Conservation (phyloP, 2,329 filamentous ascomycete species). For the Stagonosporopsis cucurbitacearum region DNA sequence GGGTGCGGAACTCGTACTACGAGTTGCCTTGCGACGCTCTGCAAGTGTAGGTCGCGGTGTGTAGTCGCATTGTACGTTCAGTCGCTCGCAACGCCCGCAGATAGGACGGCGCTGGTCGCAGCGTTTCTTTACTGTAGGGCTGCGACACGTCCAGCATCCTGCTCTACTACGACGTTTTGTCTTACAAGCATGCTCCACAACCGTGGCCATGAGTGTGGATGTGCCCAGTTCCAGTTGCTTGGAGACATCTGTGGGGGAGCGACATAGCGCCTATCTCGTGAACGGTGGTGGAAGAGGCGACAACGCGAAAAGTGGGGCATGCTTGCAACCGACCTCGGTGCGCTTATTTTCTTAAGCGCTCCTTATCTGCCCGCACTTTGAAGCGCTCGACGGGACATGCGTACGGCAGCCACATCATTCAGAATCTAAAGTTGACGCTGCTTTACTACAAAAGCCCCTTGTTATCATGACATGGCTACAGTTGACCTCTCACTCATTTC, state of each 20-base stretch:
- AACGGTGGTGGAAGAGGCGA: not conserved
- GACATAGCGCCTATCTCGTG: not conserved
- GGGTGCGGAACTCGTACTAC: not conserved
- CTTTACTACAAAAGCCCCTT: conserved; percentile 1
- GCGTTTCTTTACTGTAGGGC: conserved; percentile 22
- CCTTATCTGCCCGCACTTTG: not conserved
- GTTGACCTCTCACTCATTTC: not conserved
- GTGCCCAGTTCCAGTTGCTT: not conserved
- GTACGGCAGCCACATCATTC: not conserved
- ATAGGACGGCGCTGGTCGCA: conserved; percentile 22
- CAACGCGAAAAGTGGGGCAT: not conserved
- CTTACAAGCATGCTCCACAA: not conserved
- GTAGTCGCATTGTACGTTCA: conserved; percentile 19
- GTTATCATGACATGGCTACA: not conserved
- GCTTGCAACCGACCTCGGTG: not conserved
- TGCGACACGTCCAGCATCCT: conserved; percentile 27
- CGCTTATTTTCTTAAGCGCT: conserved; percentile 15
- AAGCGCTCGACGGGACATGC: not conserved
- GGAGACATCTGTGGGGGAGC: not conserved
- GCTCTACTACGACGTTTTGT: conserved; percentile 12
- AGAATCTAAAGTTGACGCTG: not conserved
- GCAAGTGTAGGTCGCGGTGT: conserved; percentile 20
- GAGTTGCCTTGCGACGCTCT: conserved; percentile 17
- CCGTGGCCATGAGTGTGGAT: conserved; percentile 3
- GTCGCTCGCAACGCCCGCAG: conserved; percentile 20